These are phyloP conservation scores for Verbena officinalis DNA, from an alignment of 257 asterid genomes.

Conservation along the genomic window DNA sequence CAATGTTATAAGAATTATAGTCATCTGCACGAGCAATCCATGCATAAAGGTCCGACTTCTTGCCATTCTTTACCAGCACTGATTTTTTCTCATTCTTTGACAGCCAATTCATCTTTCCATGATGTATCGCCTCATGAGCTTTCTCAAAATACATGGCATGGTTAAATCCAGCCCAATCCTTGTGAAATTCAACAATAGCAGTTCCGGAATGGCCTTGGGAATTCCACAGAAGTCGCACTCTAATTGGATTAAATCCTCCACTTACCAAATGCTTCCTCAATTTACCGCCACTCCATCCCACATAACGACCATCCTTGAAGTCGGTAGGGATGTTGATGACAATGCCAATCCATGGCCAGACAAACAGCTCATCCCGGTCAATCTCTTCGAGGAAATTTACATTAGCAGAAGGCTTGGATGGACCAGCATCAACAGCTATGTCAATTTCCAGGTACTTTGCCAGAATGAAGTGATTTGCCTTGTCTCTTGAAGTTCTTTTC, in stretches of 20 bases:
- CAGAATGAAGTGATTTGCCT: constrained; percentile 62
- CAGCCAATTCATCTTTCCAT: constrained; percentile 67
- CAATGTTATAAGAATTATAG: constrained; percentile 47
- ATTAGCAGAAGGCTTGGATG: constrained; percentile 34
- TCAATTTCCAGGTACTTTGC: constrained; percentile 61
- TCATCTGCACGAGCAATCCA: constrained; percentile 93
- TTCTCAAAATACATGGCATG: constrained; percentile 39
- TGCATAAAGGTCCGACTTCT: constrained; percentile 51
- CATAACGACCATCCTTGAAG: constrained; percentile 57
- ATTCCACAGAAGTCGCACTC: constrained; percentile 78
- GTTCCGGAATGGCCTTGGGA: constrained; percentile 72
- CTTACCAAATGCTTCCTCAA: constrained; percentile 54
- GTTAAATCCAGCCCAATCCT: constrained; percentile 66
- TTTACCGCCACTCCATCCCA: constrained; percentile 66
- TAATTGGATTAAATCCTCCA: constrained; percentile 63
- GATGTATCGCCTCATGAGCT: constrained; percentile 51
- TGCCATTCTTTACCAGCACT: constrained; percentile 38
- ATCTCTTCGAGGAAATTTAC: neutral
- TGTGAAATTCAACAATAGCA: constrained; percentile 69
- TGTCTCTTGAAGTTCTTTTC: constrained; percentile 60
- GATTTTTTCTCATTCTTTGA: constrained; percentile 12
- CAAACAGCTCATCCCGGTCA: constrained; percentile 56
- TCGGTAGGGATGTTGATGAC: constrained; percentile 58
- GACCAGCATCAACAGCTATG: constrained; percentile 33
- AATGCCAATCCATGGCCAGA: constrained; percentile 83